Conservation (phyloP, 2,329 filamentous ascomycete genomes). For the Triangularia verruculosa region DNA sequence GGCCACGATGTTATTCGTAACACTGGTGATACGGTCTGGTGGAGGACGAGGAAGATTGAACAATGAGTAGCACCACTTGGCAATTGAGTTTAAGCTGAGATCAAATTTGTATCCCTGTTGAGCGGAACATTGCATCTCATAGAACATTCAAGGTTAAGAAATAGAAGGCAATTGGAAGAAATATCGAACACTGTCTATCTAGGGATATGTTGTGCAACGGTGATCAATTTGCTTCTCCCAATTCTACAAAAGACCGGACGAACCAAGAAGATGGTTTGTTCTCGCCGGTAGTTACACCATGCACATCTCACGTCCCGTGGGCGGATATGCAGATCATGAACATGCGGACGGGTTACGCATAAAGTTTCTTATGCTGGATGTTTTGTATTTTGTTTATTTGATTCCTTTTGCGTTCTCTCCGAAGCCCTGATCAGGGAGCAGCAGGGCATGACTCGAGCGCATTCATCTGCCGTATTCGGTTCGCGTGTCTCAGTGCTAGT, state of each 20-base stretch:
- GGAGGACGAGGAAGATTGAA: neutral
- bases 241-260: neutral
- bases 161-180: neutral
- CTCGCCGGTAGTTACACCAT: neutral
- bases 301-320: neutral
- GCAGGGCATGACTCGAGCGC: neutral
- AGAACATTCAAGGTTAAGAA: neutral
- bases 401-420: neutral
- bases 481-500: neutral
- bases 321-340: neutral
- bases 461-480: neutral
- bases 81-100: neutral
- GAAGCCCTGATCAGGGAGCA: no score
- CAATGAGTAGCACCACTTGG: neutral
- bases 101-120: neutral
- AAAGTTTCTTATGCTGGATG: neutral
- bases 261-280: neutral
- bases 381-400: neutral
- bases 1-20: neutral
- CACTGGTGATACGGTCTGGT: neutral
- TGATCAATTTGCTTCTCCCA: neutral
- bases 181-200: neutral
- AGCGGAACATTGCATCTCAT: neutral
- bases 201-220: neutral
- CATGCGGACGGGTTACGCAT: neutral